Conservation (phyloP, 768 basidiomycete genomes). For the Xerocomellus dryophilus region DNA sequence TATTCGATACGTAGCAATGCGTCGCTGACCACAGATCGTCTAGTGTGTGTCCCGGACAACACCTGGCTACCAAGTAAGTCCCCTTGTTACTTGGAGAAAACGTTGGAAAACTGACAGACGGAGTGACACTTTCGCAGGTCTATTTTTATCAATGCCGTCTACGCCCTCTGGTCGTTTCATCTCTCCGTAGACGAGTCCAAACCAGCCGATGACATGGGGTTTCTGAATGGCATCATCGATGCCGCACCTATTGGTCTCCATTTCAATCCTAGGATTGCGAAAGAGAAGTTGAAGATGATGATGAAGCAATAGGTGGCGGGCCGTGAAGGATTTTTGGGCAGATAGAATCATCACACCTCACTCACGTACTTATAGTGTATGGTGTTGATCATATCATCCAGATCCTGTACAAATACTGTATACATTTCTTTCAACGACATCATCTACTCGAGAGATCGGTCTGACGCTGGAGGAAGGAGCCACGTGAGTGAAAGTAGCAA, state of each 20-base stretch:
- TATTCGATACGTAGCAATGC: not conserved
- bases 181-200: constrained; percentile 43
- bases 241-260: constrained; percentile 48
- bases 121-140: constrained; percentile 38
- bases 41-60: constrained; percentile 59
- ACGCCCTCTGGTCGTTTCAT: constrained; percentile 60
- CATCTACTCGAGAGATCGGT: not conserved
- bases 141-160: constrained; percentile 56
- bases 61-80: constrained; percentile 44
- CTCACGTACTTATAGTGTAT: not conserved
- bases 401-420: not conserved
- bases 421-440: not conserved
- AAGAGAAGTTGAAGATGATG: constrained; percentile 8
- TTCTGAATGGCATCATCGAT: constrained; percentile 32
- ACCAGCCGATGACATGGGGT: constrained; percentile 56
- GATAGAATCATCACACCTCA: not conserved
- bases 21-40: not conserved
- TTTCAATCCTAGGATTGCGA: constrained; percentile 44
- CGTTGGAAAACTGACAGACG: not conserved
- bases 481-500: too few species aligned
- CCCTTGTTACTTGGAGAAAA: not conserved
- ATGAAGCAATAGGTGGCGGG: not conserved
- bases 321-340: not conserved
- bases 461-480: not conserved
- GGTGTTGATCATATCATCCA: not conserved